Conservation (phyloP, 129 eudicot species). For the Pittosporum tobira region DNA sequence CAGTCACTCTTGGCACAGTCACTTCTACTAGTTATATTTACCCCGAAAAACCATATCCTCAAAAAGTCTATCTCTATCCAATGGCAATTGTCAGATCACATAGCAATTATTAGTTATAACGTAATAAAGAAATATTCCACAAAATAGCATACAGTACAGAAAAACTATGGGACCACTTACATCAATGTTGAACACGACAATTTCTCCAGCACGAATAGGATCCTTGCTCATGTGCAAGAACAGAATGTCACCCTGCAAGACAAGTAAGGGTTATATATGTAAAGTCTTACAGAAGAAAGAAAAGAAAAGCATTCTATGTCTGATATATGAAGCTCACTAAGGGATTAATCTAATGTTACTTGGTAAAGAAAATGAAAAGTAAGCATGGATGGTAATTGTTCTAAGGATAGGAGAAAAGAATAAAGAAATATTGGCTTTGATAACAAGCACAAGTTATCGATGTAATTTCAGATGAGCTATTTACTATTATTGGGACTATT, state of each 20-base stretch:
- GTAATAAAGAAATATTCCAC: background rate
- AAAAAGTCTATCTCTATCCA: too few relatives aligned
- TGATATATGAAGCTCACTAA: background rate
- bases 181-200: constrained; percentile 91
- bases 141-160: constrained; percentile 1
- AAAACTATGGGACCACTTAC: constrained; percentile 31
- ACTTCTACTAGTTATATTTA: too few relatives aligned
- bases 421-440: background rate
- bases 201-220: constrained; percentile 95
- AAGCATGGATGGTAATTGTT: too few relatives aligned
- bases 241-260: constrained; percentile 90
- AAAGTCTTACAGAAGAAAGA: background rate
- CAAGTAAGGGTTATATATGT: background rate
- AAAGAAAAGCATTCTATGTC: background rate
- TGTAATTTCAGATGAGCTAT: background rate
- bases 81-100: too few relatives aligned
- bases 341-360: background rate
- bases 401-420: background rate
- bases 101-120: background rate
- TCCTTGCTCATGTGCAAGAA: constrained; percentile 89
- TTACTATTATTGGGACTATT: too few relatives aligned
- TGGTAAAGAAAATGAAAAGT: too few relatives aligned
- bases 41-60: too few relatives aligned
- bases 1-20: too few relatives aligned
- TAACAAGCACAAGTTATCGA: too few relatives aligned